Percentiles rank a stretch among this genome's conserved stretches.
Conservation (phyloP, 352 stramenopile species). For the Phytopythium litorale region DNA sequence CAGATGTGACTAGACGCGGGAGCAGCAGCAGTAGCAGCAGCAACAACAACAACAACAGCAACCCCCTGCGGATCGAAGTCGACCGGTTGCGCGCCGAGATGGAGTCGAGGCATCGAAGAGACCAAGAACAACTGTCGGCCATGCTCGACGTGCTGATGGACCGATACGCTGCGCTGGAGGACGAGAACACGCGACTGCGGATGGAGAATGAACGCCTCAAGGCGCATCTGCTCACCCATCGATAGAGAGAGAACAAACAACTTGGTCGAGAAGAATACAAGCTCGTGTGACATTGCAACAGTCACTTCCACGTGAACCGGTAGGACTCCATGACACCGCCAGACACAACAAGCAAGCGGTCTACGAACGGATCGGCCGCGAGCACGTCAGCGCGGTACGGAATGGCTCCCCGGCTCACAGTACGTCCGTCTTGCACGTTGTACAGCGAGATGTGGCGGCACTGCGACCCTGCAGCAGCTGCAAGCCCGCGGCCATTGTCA, state of each 20-base stretch:
- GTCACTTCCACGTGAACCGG: conserved; percentile 17
- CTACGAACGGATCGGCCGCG: conserved; percentile 28
- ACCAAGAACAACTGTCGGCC: conserved; percentile 31
- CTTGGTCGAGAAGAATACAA: not conserved
- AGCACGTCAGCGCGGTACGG: conserved; percentile 25
- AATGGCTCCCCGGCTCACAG: conserved; percentile 32
- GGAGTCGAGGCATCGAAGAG: conserved; percentile 27
- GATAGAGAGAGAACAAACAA: not conserved
- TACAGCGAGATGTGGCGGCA: conserved; percentile 31
- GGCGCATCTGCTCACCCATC: conserved; percentile 12
- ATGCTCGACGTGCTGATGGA: conserved; percentile 32
- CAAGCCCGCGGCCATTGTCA: conserved; percentile 19
- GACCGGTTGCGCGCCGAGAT: conserved; percentile 33
- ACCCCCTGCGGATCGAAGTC: conserved; percentile 25
- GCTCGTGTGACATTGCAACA: not conserved
- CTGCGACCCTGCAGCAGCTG: conserved; percentile 24
- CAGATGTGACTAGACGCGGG: too few relatives aligned
- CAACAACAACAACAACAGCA: not conserved
- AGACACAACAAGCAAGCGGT: conserved; percentile 30
- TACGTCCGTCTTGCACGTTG: conserved; percentile 24
- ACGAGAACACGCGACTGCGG: conserved; percentile 33
- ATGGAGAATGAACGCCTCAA: conserved; percentile 43
- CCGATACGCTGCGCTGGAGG: conserved; percentile 30
- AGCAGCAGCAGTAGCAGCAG: not conserved
- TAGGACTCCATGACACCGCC: conserved; percentile 23